phyloP scores from a whole-genome alignment of 2,329 filamentous ascomycete genomes.

The Dactylellina sp. region DNA sequence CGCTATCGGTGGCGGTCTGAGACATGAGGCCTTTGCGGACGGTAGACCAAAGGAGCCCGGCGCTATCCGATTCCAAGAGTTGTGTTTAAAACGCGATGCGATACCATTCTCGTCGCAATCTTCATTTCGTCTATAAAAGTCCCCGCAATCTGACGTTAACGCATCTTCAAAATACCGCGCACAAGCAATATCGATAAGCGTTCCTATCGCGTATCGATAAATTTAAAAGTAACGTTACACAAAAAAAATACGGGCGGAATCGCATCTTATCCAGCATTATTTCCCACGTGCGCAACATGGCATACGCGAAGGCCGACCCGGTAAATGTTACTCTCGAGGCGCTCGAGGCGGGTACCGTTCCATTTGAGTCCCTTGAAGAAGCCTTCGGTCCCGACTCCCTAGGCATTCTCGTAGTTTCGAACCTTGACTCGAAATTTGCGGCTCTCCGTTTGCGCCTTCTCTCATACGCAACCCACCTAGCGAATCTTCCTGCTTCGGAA shows the following conservation, averaged over 20 bases:
- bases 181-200: slow-evolving; percentile 36
- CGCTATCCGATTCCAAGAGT: slow-evolving; percentile 45
- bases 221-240: slow-evolving; percentile 49
- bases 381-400: slow-evolving; percentile 92
- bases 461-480: slow-evolving; percentile 89
- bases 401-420: slow-evolving; percentile 92
- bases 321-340: slow-evolving; percentile 74
- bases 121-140: slow-evolving; percentile 16
- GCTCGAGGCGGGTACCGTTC: slow-evolving; percentile 69
- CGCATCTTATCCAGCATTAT: neutral
- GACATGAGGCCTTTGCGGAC: slow-evolving; percentile 44
- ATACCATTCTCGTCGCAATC: slow-evolving; percentile 23
- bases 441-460: slow-evolving; percentile 79
- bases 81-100: slow-evolving; percentile 54
- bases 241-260: too few species aligned
- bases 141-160: slow-evolving; percentile 7
- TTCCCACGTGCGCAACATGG: slow-evolving; percentile 26
- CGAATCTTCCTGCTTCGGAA: slow-evolving; percentile 77
- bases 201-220: slow-evolving; percentile 47
- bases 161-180: neutral
- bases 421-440: slow-evolving; percentile 78
- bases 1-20: slow-evolving; percentile 26
- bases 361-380: slow-evolving; percentile 76
- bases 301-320: slow-evolving; percentile 66
- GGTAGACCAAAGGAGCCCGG: slow-evolving; percentile 46